Percentiles rank a stretch among this genome's conserved stretches.
These are phyloP conservation scores for Debaryomyces robertsiae DNA, from an alignment of 1,139 yeast species.

Conservation along the genomic window DNA sequence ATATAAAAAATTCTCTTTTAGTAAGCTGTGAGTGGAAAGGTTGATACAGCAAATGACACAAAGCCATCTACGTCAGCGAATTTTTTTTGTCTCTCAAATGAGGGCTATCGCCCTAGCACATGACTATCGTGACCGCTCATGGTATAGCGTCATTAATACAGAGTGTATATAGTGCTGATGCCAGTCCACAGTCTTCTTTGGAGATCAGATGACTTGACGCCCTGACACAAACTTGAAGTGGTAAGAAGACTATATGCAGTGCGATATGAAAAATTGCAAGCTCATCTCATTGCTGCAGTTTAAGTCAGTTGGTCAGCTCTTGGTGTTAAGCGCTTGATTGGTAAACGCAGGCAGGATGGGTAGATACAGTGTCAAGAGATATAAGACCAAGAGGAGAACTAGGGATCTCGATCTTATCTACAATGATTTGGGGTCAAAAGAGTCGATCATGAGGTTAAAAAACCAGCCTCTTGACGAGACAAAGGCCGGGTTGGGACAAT, in stretches of 20 bases:
- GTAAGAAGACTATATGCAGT: slow-evolving; percentile 6
- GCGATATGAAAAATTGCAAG: slow-evolving; percentile 6
- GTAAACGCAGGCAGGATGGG: slow-evolving; percentile 77
- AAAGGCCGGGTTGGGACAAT: slow-evolving; percentile 92
- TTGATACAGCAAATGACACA: slow-evolving; percentile 2
- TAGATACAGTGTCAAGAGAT: slow-evolving; percentile 73
- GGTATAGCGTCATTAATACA: too few species aligned
- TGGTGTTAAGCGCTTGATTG: too few species aligned
- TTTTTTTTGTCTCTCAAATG: not conserved
- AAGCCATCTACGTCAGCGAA: not conserved
- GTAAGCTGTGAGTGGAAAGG: slow-evolving; percentile 3
- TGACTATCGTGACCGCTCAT: slow-evolving; percentile 1
- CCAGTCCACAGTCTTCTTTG: too few species aligned
- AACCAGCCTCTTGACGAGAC: slow-evolving; percentile 88
- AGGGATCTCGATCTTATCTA: slow-evolving; percentile 85
- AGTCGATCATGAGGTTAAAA: slow-evolving; percentile 62
- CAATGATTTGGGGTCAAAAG: slow-evolving; percentile 67
- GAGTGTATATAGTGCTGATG: too few species aligned
- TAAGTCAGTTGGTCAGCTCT: too few species aligned
- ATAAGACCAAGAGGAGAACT: slow-evolving; percentile 80
- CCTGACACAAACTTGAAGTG: too few species aligned
- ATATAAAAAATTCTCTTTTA: slow-evolving; percentile 11
- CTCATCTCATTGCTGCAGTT: slow-evolving; percentile 6
- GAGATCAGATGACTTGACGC: too few species aligned
- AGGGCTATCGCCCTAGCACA: not conserved